Base-by-base conservation (phyloP, 768 basidiomycete genomes). In the Lanmaoa pseudosensibilis region DNA sequence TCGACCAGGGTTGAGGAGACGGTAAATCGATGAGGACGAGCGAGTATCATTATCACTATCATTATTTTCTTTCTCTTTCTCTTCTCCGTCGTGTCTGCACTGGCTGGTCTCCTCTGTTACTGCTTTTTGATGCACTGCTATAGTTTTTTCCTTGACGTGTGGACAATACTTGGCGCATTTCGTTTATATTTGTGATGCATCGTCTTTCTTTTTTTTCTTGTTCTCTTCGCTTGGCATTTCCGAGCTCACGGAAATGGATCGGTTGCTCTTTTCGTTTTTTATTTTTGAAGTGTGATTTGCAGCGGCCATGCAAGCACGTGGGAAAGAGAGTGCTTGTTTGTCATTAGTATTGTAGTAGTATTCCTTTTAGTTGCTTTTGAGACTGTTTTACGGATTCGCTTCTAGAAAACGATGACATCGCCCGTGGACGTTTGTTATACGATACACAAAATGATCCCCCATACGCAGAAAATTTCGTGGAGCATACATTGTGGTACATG, bases 291-390 rank as follows among this genome's bases (percentile, higher is more conserved):
- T 89, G 87, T 69, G 83, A 87, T 67, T 74, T 87, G 7, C 79
- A 84, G 59, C 80, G 77, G 54, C 87, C 87, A 16, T 89, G 87
- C 72, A 75, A 38, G 72, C 82, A 46, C 79, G 85, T 56, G 84
- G 83, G n/a, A n/a, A 47, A 78, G 83, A 56, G 81, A 85, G 54
- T 88, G 87, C 67, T 65, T 86, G 38, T 88, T 87, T 68, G 77
- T 79, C 69, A 61, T 71, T 55, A 25, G 25, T 4, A 25, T 6
- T 27, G 27, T 27, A 27, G 27, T 4, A 27, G 27, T 27, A 27
- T 27, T 27, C 6, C 6, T 27, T 27, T 27, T 6, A 27, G n/a
- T 27, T 4, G 27, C 2, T 5, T 27, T 27, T 6, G 5, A 27
- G 27, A 27, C n/a, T 4, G 27, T 27, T 27, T 27, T 27, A 27